These are phyloP conservation scores for Taphrina pruni DNA, from an alignment of 1,139 yeast genomes.

Conservation along the genomic window DNA sequence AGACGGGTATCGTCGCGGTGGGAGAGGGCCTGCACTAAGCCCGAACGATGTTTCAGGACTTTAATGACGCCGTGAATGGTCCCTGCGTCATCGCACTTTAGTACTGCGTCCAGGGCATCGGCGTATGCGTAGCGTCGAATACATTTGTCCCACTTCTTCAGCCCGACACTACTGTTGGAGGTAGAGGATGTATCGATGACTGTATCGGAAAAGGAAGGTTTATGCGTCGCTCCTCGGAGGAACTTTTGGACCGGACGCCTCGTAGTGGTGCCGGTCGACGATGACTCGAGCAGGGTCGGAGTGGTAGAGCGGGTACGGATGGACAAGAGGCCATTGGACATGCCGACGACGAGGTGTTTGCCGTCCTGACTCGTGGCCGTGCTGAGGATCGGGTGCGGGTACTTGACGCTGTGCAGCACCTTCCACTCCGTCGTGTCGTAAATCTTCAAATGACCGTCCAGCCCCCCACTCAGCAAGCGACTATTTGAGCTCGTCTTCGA, in stretches of 20 bases:
- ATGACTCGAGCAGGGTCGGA: slow-evolving; percentile 50
- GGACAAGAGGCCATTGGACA: slow-evolving; percentile 84
- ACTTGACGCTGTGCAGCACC: slow-evolving; percentile 73
- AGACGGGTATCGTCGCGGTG: slow-evolving; percentile 85
- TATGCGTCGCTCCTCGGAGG: slow-evolving; percentile 89
- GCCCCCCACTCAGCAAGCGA: slow-evolving; percentile 87
- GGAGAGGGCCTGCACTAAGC: slow-evolving; percentile 74
- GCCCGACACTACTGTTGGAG: slow-evolving; percentile 56
- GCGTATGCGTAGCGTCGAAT: slow-evolving; percentile 88
- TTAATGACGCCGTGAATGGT: slow-evolving; percentile 79
- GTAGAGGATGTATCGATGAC: slow-evolving; percentile 57
- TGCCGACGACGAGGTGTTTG: slow-evolving; percentile 92
- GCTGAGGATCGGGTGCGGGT: slow-evolving; percentile 42
- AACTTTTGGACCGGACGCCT: slow-evolving; percentile 72
- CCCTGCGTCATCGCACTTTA: slow-evolving; percentile 69
- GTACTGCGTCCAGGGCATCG: slow-evolving; percentile 88
- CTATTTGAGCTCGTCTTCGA: slow-evolving; percentile 60
- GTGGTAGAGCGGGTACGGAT: slow-evolving; percentile 79
- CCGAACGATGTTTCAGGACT: slow-evolving; percentile 86
- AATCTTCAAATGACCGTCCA: slow-evolving; percentile 96
- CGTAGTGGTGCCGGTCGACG: slow-evolving; percentile 43
- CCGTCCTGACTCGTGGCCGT: slow-evolving; percentile 62
- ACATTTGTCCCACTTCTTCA: slow-evolving; percentile 80
- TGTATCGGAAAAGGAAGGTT: slow-evolving; percentile 84
- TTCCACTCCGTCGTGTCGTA: slow-evolving; percentile 85